phyloP scores from a whole-genome alignment of 2,329 filamentous ascomycete genomes.

The Zymoseptoria tritici region DNA sequence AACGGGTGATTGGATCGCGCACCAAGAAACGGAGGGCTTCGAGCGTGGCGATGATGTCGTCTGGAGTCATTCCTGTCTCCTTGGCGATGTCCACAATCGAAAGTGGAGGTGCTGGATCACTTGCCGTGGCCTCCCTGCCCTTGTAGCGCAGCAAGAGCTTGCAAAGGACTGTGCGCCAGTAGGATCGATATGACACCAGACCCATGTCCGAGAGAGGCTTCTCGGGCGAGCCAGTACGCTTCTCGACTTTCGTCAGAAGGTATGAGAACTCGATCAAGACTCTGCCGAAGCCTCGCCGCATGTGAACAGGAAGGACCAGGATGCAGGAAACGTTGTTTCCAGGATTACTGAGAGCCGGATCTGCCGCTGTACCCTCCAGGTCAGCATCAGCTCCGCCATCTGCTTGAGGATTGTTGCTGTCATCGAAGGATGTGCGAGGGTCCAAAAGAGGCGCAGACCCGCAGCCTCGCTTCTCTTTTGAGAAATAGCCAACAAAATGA shows the following conservation, averaged over 20 bases:
- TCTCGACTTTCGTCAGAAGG: slow-evolving; percentile 83
- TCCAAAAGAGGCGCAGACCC: slow-evolving; percentile 55
- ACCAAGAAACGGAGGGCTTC: slow-evolving; percentile 86
- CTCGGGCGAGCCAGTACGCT: slow-evolving; percentile 90
- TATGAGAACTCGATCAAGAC: slow-evolving; percentile 98
- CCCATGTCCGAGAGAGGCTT: slow-evolving; percentile 98
- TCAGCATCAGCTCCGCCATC: slow-evolving; percentile 14
- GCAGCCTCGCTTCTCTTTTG: slow-evolving; percentile 76
- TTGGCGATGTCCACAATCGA: slow-evolving; percentile 65
- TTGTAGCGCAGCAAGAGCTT: slow-evolving; percentile 67
- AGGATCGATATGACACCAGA: slow-evolving; percentile 91
- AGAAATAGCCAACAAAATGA: slow-evolving; percentile 98
- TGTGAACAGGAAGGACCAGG: slow-evolving; percentile 88
- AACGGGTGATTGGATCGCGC: slow-evolving; percentile 76
- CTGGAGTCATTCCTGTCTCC: slow-evolving; percentile 87
- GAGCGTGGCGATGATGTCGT: slow-evolving; percentile 90
- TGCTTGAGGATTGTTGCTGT: slow-evolving; percentile 12
- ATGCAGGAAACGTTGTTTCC: slow-evolving; percentile 95
- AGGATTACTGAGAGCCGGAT: slow-evolving; percentile 28
- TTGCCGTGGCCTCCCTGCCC: slow-evolving; percentile 22
- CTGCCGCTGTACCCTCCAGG: slow-evolving; percentile 18
- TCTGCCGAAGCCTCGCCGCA: slow-evolving; percentile 94
- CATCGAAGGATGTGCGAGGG: slow-evolving; percentile 22
- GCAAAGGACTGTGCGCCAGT: slow-evolving; percentile 87
- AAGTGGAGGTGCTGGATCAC: slow-evolving; percentile 27